Evolutionary conservation across 2,329 filamentous ascomycete species (phyloP).

Genomic region (Xylariaceae sp.): DNA sequence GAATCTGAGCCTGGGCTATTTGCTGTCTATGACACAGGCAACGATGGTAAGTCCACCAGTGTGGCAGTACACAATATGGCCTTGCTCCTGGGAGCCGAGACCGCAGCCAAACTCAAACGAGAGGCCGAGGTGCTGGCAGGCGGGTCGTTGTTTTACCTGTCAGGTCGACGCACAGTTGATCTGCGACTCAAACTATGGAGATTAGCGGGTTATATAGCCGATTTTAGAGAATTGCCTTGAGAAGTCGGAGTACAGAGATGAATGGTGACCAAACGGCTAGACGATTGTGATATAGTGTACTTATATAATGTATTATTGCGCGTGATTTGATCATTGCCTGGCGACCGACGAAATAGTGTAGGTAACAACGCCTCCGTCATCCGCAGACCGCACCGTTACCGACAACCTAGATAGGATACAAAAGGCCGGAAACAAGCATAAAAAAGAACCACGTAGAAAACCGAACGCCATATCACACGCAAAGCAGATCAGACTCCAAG

Average conservation of each 20-base stretch:
- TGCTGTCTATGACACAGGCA: slow-evolving; percentile 43
- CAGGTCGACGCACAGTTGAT: slow-evolving; percentile 39
- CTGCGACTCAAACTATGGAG: slow-evolving; percentile 54
- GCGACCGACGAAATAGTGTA: too few species aligned
- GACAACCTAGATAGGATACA: too few species aligned
- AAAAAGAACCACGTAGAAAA: too few species aligned
- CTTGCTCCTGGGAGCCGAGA: slow-evolving; percentile 47
- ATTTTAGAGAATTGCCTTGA: slow-evolving; percentile 14
- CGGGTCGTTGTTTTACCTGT: slow-evolving; percentile 42
- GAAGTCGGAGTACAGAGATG: too few species aligned
- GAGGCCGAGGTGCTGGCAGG: slow-evolving; percentile 36
- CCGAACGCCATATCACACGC: too few species aligned
- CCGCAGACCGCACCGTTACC: too few species aligned
- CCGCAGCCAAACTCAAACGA: slow-evolving; percentile 38
- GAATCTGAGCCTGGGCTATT: slow-evolving; percentile 35
- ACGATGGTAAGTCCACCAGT: slow-evolving; percentile 33
- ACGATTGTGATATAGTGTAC: too few species aligned
- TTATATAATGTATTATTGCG: too few species aligned
- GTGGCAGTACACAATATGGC: slow-evolving; percentile 52
- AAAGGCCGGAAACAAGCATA: too few species aligned
- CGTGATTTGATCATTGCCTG: too few species aligned
- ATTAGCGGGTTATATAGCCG: slow-evolving; percentile 51
- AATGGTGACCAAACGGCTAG: background rate
- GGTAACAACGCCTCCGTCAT: too few species aligned
- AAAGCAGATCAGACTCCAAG: too few species aligned